These are phyloP conservation scores for Cadophora sp. DNA, from an alignment of 2,329 filamentous ascomycete genomes.

Conservation along the genomic window DNA sequence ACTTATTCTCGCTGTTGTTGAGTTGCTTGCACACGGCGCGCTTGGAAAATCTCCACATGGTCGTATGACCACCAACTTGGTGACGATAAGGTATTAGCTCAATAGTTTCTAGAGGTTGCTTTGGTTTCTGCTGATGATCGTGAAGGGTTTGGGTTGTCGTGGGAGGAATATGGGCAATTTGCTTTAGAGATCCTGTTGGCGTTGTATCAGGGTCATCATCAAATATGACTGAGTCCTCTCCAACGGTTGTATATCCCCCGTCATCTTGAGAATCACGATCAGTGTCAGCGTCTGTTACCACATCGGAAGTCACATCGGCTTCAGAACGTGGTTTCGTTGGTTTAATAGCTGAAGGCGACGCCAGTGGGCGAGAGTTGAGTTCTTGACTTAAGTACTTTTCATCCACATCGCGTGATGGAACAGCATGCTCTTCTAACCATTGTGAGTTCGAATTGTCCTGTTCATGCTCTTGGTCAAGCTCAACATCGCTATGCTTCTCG, in stretches of 20 bases:
- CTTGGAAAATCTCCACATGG: constrained; percentile 93
- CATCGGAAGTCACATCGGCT: constrained; percentile 15
- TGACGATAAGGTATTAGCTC: constrained; percentile 97
- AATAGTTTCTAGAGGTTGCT: constrained; percentile 79
- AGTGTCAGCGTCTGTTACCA: constrained; percentile 13
- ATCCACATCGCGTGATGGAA: constrained; percentile 45
- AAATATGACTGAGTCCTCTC: constrained; percentile 37
- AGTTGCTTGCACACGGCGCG: constrained; percentile 97
- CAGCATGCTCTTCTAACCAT: constrained; percentile 44
- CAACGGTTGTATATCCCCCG: constrained; percentile 31
- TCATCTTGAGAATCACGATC: constrained; percentile 38
- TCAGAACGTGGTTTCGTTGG: constrained; percentile 39
- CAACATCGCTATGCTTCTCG: constrained; percentile 22
- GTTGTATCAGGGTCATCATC: constrained; percentile 40
- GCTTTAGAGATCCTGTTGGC: constrained; percentile 43
- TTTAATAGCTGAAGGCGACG: constrained; percentile 33
- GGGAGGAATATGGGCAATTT: constrained; percentile 30
- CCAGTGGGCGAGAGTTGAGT: constrained; percentile 23
- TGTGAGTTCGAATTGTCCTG: constrained; percentile 35
- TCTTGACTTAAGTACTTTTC: constrained; percentile 33
- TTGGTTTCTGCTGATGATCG: constrained; percentile 53
- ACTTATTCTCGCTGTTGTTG: constrained; percentile 97
- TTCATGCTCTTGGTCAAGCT: constrained; percentile 23
- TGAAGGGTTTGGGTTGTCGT: constrained; percentile 50
- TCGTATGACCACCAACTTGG: constrained; percentile 96